Conservation (phyloP, 257 asterid genomes). For the Perilla frutescens region DNA sequence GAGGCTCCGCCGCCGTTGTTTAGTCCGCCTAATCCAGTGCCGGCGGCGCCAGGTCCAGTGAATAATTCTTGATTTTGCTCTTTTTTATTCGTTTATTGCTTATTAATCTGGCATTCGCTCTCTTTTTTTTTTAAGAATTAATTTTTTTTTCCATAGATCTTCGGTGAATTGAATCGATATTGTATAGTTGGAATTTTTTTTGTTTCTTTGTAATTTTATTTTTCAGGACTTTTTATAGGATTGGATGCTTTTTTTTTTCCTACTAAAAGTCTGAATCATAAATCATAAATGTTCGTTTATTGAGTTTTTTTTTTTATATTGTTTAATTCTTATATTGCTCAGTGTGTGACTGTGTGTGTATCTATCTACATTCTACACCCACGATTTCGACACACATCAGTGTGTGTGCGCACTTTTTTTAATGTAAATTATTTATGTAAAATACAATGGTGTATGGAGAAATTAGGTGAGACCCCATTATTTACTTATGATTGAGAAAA, state of each 20-base stretch:
- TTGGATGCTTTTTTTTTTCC: constrained; percentile 8
- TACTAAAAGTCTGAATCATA: not conserved
- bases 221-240: constrained; percentile 8
- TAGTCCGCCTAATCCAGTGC: constrained; percentile 60
- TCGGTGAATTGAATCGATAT: constrained; percentile 27
- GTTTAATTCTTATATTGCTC: not conserved
- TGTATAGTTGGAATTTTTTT: constrained; percentile 17
- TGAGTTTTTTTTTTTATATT: not conserved
- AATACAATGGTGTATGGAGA: too few relatives aligned
- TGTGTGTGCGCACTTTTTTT: too few relatives aligned
- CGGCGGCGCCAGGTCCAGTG: constrained; percentile 74
- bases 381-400: too few relatives aligned
- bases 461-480: too few relatives aligned
- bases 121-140: not conserved
- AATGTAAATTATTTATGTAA: too few relatives aligned
- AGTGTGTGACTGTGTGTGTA: too few relatives aligned
- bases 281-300: not conserved
- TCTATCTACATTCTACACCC: too few relatives aligned
- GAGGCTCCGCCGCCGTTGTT: constrained; percentile 71
- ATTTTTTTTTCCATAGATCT: not conserved
- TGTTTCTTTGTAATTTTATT: not conserved
- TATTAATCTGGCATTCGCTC: constrained; percentile 13
- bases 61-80: constrained; percentile 46
- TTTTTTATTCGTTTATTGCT: constrained; percentile 18
- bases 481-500: too few relatives aligned